A percentile compares a stretch with the other conserved stretches of the same genome.
Evolutionary conservation across 176 grass and related monocot genomes (phyloP).

Genomic region (Areca catechu): DNA sequence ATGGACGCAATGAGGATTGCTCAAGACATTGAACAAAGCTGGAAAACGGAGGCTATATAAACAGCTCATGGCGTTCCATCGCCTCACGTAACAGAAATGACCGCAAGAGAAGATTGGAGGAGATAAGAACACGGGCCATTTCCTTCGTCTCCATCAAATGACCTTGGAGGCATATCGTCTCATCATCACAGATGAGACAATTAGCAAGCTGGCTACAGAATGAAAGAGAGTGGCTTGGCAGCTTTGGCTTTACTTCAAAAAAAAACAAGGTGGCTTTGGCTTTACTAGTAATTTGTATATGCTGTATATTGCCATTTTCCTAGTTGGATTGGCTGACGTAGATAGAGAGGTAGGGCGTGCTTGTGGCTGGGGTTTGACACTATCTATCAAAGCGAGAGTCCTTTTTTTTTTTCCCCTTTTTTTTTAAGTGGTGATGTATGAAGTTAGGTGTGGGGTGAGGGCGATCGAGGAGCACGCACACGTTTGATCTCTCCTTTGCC

Average conservation of each 20-base stretch:
- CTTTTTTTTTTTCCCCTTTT: neutral
- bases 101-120: neutral
- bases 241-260: too few species aligned
- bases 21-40: slow-evolving; percentile 37
- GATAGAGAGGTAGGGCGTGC: neutral
- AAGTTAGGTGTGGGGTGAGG: neutral
- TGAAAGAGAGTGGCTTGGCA: too few species aligned
- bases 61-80: neutral
- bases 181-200: neutral
- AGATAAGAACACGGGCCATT: neutral
- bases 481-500: too few species aligned
- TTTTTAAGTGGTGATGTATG: neutral
- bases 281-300: neutral
- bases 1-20: slow-evolving; percentile 58
- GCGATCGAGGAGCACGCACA: too few species aligned
- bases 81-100: slow-evolving; percentile 7
- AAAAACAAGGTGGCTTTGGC: too few species aligned
- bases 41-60: slow-evolving; percentile 10
- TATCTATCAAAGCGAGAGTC: too few species aligned
- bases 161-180: too few species aligned
- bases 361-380: too few species aligned
- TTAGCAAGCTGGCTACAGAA: too few species aligned
- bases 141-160: neutral
- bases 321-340: neutral
- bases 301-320: neutral